phyloP scores from a whole-genome alignment of 306 rosid species.

The Prunus mongolica region DNA sequence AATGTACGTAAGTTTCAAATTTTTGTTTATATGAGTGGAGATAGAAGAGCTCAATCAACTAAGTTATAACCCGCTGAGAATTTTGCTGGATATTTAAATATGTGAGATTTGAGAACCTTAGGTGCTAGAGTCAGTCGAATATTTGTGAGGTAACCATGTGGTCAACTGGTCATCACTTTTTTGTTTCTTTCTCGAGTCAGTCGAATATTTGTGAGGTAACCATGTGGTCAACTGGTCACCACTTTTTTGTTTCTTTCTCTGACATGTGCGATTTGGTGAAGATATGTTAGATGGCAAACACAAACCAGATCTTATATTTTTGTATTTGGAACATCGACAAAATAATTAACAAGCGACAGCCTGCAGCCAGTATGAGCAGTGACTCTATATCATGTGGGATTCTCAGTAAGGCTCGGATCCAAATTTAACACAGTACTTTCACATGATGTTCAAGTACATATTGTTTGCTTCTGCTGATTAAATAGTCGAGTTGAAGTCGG shows the following conservation, averaged over 20 bases:
- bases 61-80: too few relatives aligned
- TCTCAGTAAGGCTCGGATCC: neutral
- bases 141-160: neutral
- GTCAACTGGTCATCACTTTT: neutral
- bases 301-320: neutral
- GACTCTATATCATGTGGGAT: neutral
- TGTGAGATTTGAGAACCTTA: too few relatives aligned
- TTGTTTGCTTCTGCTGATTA: too few relatives aligned
- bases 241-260: neutral
- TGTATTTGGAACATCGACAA: neutral
- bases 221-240: neutral
- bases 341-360: neutral
- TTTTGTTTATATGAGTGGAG: rapidly evolving
- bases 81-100: too few relatives aligned
- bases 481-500: too few relatives aligned
- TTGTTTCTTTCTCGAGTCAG: neutral
- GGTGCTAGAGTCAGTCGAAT: too few relatives aligned
- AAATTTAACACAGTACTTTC: too few relatives aligned
- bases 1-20: rapidly evolving
- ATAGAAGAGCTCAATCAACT: too few relatives aligned
- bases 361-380: neutral
- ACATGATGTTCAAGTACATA: too few relatives aligned
- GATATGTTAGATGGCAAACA: neutral
- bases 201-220: neutral
- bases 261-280: neutral